These are phyloP conservation scores for Aureobasidium sp. DNA, from an alignment of 2,329 filamentous ascomycete species.

Conservation along the genomic window DNA sequence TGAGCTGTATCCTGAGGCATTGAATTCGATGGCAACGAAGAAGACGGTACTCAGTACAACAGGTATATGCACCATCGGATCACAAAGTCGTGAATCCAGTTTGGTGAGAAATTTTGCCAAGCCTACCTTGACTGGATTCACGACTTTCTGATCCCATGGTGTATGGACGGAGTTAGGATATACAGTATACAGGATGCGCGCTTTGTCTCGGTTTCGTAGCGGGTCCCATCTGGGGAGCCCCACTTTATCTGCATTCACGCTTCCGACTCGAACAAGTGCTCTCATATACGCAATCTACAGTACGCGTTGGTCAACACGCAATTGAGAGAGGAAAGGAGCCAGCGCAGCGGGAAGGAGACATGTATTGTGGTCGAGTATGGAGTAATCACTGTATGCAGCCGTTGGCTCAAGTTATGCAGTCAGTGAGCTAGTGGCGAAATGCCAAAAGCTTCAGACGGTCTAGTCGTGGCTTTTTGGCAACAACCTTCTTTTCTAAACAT, in stretches of 20 bases:
- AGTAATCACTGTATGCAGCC: neutral
- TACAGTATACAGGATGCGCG: neutral
- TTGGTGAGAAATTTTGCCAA: no score
- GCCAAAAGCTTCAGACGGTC: neutral
- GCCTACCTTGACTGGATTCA: no score
- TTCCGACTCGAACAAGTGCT: neutral
- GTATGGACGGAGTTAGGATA: neutral
- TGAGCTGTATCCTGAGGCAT: no score
- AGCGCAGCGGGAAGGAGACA: neutral
- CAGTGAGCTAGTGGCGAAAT: neutral
- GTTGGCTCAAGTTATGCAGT: neutral
- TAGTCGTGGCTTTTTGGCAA: slow-evolving; percentile 1
- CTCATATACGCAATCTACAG: neutral
- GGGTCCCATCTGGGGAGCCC: neutral
- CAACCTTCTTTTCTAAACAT: neutral
- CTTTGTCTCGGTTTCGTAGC: neutral
- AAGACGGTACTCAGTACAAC: no score
- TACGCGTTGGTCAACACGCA: neutral
- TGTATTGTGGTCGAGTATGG: neutral
- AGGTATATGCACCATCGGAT: neutral
- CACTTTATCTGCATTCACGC: neutral
- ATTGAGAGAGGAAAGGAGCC: neutral
- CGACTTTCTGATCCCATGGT: no score
- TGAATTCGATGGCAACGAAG: no score
- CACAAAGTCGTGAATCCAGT: no score